Evolutionary conservation across 2,329 filamentous ascomycete species (phyloP).

Genomic region (Paracoccidioides lutzii): DNA sequence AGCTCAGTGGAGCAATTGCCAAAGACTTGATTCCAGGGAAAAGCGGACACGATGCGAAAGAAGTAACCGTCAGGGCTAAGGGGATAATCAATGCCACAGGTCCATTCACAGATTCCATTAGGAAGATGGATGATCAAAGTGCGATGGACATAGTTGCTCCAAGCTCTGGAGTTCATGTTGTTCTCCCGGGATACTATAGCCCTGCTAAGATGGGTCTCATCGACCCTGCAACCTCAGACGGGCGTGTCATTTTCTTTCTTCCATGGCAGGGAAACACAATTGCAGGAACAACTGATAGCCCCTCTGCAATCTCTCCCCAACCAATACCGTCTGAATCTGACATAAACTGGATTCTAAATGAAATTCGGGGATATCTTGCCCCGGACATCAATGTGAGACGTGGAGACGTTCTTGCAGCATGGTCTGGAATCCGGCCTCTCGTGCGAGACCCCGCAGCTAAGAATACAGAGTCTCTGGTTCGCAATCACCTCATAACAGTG

Average conservation of each 20-base stretch:
- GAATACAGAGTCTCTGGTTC: constrained; percentile 76
- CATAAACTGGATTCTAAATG: constrained; percentile 76
- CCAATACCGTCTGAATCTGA: constrained; percentile 70
- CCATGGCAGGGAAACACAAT: constrained; percentile 91
- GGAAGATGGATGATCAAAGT: constrained; percentile 65
- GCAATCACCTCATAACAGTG: constrained; percentile 70
- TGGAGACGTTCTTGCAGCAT: constrained; percentile 77
- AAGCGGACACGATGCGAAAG: constrained; percentile 48
- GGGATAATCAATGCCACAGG: constrained; percentile 82
- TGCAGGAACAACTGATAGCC: constrained; percentile 73
- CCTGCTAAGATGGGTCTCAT: constrained; percentile 78
- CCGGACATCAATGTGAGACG: constrained; percentile 75
- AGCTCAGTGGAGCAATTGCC: constrained; percentile 58
- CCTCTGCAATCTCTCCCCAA: constrained; percentile 57
- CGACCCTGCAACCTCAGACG: constrained; percentile 75
- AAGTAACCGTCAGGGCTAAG: constrained; percentile 62
- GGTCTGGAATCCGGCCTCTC: constrained; percentile 76
- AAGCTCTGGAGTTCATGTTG: constrained; percentile 72
- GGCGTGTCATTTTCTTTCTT: constrained; percentile 83
- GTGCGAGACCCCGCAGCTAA: constrained; percentile 76
- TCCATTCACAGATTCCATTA: constrained; percentile 73
- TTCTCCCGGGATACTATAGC: constrained; percentile 76
- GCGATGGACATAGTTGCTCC: constrained; percentile 71
- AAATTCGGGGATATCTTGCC: constrained; percentile 69
- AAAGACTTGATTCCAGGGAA: constrained; percentile 57